These are phyloP conservation scores for Heritiera littoralis DNA, from an alignment of 345 rosid genomes.

Conservation along the genomic window DNA sequence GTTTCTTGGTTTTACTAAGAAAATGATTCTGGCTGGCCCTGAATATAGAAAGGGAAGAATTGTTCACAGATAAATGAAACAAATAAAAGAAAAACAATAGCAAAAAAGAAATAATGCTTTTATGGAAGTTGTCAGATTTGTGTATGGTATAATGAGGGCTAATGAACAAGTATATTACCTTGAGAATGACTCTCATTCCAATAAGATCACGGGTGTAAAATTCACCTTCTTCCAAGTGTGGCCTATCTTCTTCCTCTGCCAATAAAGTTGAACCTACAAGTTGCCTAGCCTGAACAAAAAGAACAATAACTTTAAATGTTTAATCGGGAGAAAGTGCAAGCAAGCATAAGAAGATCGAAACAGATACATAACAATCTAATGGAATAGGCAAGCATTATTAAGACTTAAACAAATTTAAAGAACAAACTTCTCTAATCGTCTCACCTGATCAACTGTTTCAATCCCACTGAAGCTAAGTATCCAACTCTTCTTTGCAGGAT, in stretches of 20 bases:
- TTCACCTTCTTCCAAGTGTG: no score
- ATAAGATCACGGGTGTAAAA: no score
- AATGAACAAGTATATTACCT: slow-evolving; percentile 12
- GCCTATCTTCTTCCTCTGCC: no score
- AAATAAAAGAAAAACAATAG: neutral
- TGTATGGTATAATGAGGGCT: no score
- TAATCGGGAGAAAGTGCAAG: neutral
- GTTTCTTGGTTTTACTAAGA: neutral
- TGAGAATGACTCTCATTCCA: slow-evolving; percentile 10
- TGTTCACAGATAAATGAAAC: neutral
- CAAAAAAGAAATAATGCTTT: neutral
- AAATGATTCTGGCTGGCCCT: neutral
- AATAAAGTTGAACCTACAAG: no score
- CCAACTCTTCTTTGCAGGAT: slow-evolving; percentile 79
- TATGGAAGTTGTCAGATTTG: neutral
- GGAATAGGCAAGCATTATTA: neutral
- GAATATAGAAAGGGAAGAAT: neutral
- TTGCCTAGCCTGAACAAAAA: no score
- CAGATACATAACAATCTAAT: neutral
- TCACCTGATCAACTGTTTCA: slow-evolving; percentile 70
- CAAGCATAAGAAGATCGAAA: neutral
- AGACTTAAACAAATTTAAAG: neutral
- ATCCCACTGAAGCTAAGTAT: slow-evolving; percentile 74
- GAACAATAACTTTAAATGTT: no score
- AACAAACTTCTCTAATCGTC: slow-evolving; percentile 4